Evolutionary conservation across 2,329 filamentous ascomycete species (phyloP), one percentile per base, ranked within the genome.

Genomic region (Colletotrichum euphorbiae): DNA sequence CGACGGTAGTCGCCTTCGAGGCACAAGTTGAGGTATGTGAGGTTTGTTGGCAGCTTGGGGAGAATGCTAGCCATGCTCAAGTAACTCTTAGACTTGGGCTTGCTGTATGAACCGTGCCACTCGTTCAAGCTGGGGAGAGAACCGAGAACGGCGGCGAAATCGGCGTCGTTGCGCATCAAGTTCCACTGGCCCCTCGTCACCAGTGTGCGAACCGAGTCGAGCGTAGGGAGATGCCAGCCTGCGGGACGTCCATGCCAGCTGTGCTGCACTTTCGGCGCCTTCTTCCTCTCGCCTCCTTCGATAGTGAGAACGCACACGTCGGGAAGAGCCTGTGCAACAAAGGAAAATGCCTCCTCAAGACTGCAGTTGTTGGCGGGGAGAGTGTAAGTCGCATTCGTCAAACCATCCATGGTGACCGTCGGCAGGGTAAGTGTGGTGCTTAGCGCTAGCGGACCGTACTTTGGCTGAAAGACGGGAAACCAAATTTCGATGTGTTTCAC

Each of bases 101-200:
- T 92, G 75, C 89, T 90, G 80, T 89, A 89, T 6, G 84, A 86
- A n/a, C 83, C 85, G 67, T 88, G 85, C 87, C 87, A 89, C 72
- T 88, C 86, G 57, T 80, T 78, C n/a, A 93, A 79, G 69, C 87
- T 89, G 1, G 91, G 91, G 48, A 93, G 76, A 5, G 90, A 90
- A 12, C 80, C 77, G 19, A 88, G 82, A 56, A 94, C 84, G 58
- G 82, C 83, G 63, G 83, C 79, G 78, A 91, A 93, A 76, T 93
- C 90, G 17, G 55, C 79, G 48, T 86, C 80, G 15, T 85, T 82
- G 52, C 91, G 84, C 77, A 93, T 90, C 31, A 93, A 83, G 74
- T 93, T 93, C 91, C 91, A 94, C 72, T 93, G 90, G 6, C 91
- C 91, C 73, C 91, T 89, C 77, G 91, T 90, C 48, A 93, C 87